Base-by-base conservation (phyloP, 2,329 filamentous ascomycete species). In the Dothideomycetes sp. region DNA sequence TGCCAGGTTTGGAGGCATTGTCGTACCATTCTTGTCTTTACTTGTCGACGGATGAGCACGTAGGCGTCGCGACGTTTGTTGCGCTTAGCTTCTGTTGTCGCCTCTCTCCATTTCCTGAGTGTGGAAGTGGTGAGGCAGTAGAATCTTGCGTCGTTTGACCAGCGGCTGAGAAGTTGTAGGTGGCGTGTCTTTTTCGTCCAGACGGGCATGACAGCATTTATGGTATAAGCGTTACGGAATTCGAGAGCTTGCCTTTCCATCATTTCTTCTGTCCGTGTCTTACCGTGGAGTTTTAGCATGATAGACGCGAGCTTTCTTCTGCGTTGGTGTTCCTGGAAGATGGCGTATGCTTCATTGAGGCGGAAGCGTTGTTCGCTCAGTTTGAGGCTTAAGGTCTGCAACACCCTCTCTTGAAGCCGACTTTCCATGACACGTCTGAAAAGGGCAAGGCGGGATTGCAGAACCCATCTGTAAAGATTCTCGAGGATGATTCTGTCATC, bases 401-500 rank as follows among this genome's bases (percentile, higher is more conserved):
- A 22, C 3, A 47, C 48, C 11, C 41, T 44, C 12, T 44, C 45
- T n/a, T 53, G 27, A 2, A 57, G 39, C 24, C 48, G 48, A n/a
- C 33, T 42, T 22, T 58, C 49, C 29, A 49, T 49, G 13, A 63
- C 56, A 12, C 65, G 59, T 25, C 55, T 52, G 43, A 67, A 64
- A 4, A 66, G 53, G 3, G 58, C 58, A 5, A 61, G 53, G 25
- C 66, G 54, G 15, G 63, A 68, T 23, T 70, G 67, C 20, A 80
- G 51, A n/a, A 73, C 65, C 76, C 76, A 80, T 55, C 68, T 76
- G 55, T 78, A 78, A 46, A 81, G 61, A 5, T 64, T 58, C 51
- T 80, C 69, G 20, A 72, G 58, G 29, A 73, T 60, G 28, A 78
- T 48, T 3, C 76, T 68, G 47, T 74, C 68, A 47, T 78, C 65